Conservation (phyloP, 371 early-diverging fungal species). For the Lichtheimia ornata region DNA sequence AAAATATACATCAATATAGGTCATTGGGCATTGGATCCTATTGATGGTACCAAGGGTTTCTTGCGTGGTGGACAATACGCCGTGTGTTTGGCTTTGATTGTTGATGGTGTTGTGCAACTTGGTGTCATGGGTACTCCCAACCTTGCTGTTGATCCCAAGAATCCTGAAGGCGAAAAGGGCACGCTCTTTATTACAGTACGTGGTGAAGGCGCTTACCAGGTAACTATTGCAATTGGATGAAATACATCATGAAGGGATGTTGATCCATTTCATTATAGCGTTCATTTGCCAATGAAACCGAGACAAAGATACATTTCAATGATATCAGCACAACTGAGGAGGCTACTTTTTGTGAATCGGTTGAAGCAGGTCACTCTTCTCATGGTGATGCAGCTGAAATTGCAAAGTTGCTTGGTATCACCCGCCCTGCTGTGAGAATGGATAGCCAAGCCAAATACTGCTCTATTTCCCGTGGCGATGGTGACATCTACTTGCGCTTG, state of each 20-base stretch:
- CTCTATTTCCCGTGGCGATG: conserved; percentile 84
- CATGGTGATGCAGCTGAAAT: conserved; percentile 82
- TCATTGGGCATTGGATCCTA: conserved; percentile 96
- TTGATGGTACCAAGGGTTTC: conserved; percentile 95
- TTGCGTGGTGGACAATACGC: conserved; percentile 97
- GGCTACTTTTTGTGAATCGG: conserved; percentile 92
- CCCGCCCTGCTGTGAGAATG: conserved; percentile 80
- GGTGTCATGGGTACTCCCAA: conserved; percentile 97
- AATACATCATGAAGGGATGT: background rate
- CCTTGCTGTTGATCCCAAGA: conserved; percentile 68
- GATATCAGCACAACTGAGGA: conserved; percentile 53
- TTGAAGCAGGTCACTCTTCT: conserved; percentile 90
- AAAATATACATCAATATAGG: conserved; percentile 17
- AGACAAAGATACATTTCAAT: conserved; percentile 68
- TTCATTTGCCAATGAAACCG: conserved; percentile 56
- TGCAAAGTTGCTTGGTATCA: conserved; percentile 74
- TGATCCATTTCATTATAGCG: conserved; percentile 47
- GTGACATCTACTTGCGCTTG: conserved; percentile 88
- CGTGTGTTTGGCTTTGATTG: conserved; percentile 91
- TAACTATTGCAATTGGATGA: conserved; percentile 25
- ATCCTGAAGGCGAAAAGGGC: conserved; percentile 73
- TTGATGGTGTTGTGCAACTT: conserved; percentile 85
- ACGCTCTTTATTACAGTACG: conserved; percentile 76
- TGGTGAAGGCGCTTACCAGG: conserved; percentile 90
- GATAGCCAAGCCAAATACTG: conserved; percentile 95